Evolutionary conservation across 441 rosid genomes (phyloP).

Genomic region (Biscutella laevigata): DNA sequence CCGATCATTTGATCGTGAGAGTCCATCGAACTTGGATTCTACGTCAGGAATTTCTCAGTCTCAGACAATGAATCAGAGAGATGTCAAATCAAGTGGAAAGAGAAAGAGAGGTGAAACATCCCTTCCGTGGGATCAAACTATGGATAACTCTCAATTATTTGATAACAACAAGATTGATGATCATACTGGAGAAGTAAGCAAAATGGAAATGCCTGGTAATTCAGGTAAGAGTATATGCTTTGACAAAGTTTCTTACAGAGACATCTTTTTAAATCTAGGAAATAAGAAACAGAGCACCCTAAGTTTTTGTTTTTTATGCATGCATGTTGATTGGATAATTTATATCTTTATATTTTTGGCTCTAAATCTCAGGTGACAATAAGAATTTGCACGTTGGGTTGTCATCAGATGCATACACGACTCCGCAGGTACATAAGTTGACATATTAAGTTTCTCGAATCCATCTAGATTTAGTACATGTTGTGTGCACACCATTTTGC

Average conservation of each 20-base stretch:
- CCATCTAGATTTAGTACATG: not conserved
- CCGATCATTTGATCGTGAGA: conserved; percentile 81
- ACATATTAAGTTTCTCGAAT: not conserved
- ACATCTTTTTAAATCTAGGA: conserved; percentile 23
- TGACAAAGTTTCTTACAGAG: not conserved
- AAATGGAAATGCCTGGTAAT: conserved; percentile 47
- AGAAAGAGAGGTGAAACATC: conserved; percentile 78
- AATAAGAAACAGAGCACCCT: conserved; percentile 20
- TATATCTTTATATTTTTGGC: not conserved
- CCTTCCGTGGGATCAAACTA: conserved; percentile 38
- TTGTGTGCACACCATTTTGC: not conserved
- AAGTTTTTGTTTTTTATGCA: not conserved
- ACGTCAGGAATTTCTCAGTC: conserved; percentile 78
- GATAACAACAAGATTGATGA: conserved; percentile 35
- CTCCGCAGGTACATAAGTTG: conserved; percentile 38
- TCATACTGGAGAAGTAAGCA: conserved; percentile 58
- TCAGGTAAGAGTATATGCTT: conserved; percentile 41
- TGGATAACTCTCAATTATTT: conserved; percentile 43
- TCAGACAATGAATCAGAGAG: conserved; percentile 50
- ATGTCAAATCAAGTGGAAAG: conserved; percentile 52
- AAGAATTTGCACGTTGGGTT: conserved; percentile 49
- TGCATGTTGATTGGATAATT: not conserved
- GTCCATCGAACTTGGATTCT: conserved; percentile 91
- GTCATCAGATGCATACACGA: conserved; percentile 40
- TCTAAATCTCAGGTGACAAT: conserved; percentile 38